These are phyloP conservation scores for Rosa multiflora DNA, from an alignment of 306 rosid genomes.

Conservation along the genomic window DNA sequence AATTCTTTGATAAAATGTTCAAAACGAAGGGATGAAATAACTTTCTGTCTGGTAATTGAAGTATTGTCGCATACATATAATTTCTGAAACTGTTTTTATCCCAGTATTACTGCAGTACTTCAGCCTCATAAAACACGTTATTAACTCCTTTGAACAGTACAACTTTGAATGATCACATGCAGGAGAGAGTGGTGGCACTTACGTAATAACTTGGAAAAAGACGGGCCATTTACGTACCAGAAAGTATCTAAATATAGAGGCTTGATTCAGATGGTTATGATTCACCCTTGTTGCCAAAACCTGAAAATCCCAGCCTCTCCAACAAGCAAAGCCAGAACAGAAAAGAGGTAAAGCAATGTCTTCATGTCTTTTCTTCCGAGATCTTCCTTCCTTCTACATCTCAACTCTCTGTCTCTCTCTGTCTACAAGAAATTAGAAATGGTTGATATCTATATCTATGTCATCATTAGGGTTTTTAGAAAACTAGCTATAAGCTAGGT, in stretches of 20 bases:
- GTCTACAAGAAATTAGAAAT: not conserved
- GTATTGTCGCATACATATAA: not conserved
- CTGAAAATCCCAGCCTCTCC: not conserved
- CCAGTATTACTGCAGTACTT: not conserved
- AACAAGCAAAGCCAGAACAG: not conserved
- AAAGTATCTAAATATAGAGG: conserved; percentile 4
- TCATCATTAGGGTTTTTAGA: conserved; percentile 2
- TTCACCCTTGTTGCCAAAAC: conserved; percentile 11
- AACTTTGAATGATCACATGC: not conserved
- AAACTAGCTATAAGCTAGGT: not conserved
- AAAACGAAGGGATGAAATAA: not conserved
- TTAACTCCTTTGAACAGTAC: conserved; percentile 2
- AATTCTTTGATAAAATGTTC: not conserved
- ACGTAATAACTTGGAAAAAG: not conserved
- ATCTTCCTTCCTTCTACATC: not conserved
- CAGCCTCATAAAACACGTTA: not conserved
- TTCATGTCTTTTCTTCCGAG: not conserved
- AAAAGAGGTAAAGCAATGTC: not conserved
- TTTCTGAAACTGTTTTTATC: not conserved
- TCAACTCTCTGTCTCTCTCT: not conserved
- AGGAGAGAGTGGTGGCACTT: not conserved
- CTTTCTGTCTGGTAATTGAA: not conserved
- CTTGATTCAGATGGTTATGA: not conserved
- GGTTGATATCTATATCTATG: not conserved
- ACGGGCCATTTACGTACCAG: not conserved